Percentiles rank a stretch among this genome's conserved stretches.
Evolutionary conservation across 495 filamentous ascomycete genomes (phyloP).

Genomic region (Aspergillus conjunctus): DNA sequence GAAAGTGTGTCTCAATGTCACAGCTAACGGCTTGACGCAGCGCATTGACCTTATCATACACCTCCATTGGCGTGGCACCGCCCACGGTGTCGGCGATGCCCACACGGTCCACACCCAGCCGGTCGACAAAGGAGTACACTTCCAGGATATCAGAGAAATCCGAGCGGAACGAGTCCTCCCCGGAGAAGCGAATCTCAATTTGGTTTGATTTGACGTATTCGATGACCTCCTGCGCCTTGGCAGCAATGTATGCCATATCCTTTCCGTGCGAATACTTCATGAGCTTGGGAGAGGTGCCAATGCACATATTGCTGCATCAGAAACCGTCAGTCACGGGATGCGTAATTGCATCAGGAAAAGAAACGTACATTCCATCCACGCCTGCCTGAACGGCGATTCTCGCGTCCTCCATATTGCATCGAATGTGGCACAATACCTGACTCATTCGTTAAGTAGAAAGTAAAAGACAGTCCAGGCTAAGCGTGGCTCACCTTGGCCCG

Average conservation of each 20-base stretch:
- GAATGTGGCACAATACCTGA: conserved; percentile 78
- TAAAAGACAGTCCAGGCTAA: too few relatives aligned
- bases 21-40: conserved; percentile 52
- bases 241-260: conserved; percentile 86
- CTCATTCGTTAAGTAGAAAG: too few relatives aligned
- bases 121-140: conserved; percentile 75
- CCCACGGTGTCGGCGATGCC: conserved; percentile 85
- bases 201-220: conserved; percentile 87
- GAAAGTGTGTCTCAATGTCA: conserved; percentile 56
- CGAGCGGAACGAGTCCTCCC: conserved; percentile 80
- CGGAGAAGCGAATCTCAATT: conserved; percentile 78
- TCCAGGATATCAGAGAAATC: conserved; percentile 75
- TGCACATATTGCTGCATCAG: too few relatives aligned
- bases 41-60: conserved; percentile 79
- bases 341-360: too few relatives aligned
- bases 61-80: conserved; percentile 72
- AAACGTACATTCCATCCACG: conserved; percentile 63
- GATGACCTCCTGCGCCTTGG: conserved; percentile 89
- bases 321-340: too few relatives aligned
- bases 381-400: conserved; percentile 84
- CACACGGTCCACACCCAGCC: conserved; percentile 77
- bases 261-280: conserved; percentile 94
- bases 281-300: too few relatives aligned
- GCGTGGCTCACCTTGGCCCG: too few relatives aligned
- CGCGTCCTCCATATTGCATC: conserved; percentile 93